Conservation (phyloP, 228 moss, liverwort and hornwort genomes). For the Sphagnum fallax region DNA sequence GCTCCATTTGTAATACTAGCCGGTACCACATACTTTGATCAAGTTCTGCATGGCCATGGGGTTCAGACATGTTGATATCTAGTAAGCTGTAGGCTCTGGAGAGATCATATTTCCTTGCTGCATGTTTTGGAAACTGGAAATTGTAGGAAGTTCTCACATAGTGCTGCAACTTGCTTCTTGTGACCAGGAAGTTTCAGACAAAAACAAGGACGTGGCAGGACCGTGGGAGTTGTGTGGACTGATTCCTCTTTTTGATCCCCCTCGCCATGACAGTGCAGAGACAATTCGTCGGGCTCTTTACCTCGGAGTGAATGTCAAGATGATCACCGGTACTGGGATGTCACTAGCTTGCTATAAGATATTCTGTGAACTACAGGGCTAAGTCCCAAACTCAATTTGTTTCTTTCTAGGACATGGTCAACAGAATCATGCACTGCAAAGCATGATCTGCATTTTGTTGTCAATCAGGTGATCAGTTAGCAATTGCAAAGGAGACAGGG, state of each 20-base stretch:
- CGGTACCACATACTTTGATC: too few species aligned
- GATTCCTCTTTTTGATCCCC: constrained; percentile 66
- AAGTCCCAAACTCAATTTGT: neutral
- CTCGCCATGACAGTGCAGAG: constrained; percentile 67
- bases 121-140: neutral
- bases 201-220: constrained; percentile 32
- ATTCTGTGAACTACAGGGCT: neutral
- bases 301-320: constrained; percentile 66
- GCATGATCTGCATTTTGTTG: neutral
- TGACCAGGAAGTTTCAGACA: constrained; percentile 45
- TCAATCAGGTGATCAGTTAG: constrained; percentile 50
- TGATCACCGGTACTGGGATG: constrained; percentile 31
- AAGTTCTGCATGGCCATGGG: too few species aligned
- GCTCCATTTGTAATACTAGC: too few species aligned
- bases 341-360: neutral
- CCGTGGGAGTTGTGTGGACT: constrained; percentile 61
- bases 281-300: constrained; percentile 59
- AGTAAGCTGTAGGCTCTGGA: too few species aligned
- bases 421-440: neutral
- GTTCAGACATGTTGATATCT: too few species aligned
- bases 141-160: neutral
- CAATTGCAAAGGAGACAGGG: constrained; percentile 68
- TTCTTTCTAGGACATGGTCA: neutral
- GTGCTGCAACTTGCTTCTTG: neutral
- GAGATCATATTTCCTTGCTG: neutral